These are phyloP conservation scores for Gamsiella multidivaricata DNA, from an alignment of 192 early-diverging fungal genomes.

Conservation along the genomic window DNA sequence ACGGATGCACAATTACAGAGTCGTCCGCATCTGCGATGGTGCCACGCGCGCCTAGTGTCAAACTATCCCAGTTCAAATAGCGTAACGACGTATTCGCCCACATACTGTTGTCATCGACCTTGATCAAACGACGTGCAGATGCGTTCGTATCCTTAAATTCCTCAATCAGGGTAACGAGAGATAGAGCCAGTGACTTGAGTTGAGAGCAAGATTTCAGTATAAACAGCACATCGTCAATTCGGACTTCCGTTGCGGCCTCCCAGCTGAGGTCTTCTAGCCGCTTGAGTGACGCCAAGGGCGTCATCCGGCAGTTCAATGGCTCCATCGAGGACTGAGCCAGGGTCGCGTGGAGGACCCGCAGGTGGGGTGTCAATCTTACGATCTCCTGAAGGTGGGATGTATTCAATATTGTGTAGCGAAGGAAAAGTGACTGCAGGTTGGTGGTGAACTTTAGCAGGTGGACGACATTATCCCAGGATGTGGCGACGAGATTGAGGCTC, in stretches of 20 bases:
- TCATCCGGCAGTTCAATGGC: background rate
- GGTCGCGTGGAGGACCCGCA: background rate
- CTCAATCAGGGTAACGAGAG: background rate
- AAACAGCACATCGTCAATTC: background rate
- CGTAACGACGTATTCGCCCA: too few relatives aligned
- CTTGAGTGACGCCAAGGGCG: background rate
- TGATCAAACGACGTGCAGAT: too few relatives aligned
- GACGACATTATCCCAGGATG: slow-evolving; percentile 1
- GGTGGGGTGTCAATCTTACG: background rate
- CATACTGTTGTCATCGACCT: too few relatives aligned
- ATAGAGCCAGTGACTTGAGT: background rate
- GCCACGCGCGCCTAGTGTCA: too few relatives aligned
- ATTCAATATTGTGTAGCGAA: background rate
- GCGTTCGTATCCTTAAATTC: background rate
- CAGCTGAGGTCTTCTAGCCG: background rate
- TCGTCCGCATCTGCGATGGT: too few relatives aligned
- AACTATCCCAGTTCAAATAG: too few relatives aligned
- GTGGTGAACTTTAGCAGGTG: background rate
- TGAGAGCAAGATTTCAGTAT: background rate
- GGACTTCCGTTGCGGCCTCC: background rate
- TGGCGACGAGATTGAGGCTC: background rate
- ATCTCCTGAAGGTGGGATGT: background rate
- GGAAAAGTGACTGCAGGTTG: background rate
- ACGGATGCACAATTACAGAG: too few relatives aligned
- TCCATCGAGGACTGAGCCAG: background rate